phyloP scores from a whole-genome alignment of 2,329 filamentous ascomycete species.

The Madurella fahalii region DNA sequence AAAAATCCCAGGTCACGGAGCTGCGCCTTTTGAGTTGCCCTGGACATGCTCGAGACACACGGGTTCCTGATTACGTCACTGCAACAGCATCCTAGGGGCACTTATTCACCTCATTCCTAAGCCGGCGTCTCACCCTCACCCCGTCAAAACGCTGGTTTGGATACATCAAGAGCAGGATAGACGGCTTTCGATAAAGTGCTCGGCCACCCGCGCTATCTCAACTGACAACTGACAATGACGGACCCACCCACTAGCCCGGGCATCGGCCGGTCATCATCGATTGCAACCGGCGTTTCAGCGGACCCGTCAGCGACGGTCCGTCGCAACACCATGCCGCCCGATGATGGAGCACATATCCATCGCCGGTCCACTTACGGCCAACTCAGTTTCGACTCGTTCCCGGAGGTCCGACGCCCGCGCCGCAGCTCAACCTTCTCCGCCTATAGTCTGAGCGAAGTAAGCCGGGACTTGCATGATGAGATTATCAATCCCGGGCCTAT shows the following conservation, averaged over 20 bases:
- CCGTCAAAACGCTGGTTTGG: not conserved
- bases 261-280: not conserved
- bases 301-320: not conserved
- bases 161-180: not conserved
- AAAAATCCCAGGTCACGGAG: too few species aligned
- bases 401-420: slow-evolving; percentile 42
- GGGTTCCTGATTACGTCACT: too few species aligned
- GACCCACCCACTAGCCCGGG: not conserved
- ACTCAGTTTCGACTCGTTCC: slow-evolving; percentile 19
- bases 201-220: too few species aligned
- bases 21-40: too few species aligned
- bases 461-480: slow-evolving; percentile 61
- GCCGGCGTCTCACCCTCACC: too few species aligned
- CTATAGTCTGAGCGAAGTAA: slow-evolving; percentile 64
- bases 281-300: not conserved
- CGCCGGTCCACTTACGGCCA: not conserved
- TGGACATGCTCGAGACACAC: too few species aligned
- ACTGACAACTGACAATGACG: not conserved
- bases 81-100: too few species aligned
- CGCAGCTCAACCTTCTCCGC: slow-evolving; percentile 78
- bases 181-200: too few species aligned
- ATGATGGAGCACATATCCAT: not conserved
- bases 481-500: slow-evolving; percentile 55
- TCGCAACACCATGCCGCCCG: not conserved
- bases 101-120: too few species aligned